Evolutionary conservation across 192 early-diverging fungal genomes (phyloP).

Genomic region (Coemansia sp.): DNA sequence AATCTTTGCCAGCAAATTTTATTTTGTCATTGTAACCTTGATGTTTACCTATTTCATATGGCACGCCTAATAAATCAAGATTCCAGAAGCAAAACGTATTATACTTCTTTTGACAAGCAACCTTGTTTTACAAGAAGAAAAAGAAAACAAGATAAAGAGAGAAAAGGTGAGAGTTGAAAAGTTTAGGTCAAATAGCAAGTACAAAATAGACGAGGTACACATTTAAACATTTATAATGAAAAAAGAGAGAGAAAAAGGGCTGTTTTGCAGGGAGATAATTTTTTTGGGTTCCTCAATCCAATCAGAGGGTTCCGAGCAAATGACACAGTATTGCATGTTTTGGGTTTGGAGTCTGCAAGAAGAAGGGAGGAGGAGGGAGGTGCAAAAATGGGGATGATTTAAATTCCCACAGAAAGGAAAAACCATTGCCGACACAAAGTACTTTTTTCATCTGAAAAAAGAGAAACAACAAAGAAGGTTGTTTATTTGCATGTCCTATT

Average conservation of each 20-base stretch:
- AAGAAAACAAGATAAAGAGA: neutral
- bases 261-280: neutral
- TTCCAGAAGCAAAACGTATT: neutral
- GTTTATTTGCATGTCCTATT: neutral
- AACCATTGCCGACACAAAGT: too few species aligned
- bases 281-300: neutral
- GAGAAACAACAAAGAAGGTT: neutral
- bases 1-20: too few species aligned
- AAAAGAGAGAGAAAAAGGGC: neutral
- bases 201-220: neutral
- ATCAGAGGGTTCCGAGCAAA: neutral
- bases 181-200: neutral
- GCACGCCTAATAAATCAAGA: neutral
- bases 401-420: too few species aligned
- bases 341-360: neutral
- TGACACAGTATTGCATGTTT: neutral
- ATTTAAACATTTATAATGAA: neutral
- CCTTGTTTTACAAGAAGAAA: neutral
- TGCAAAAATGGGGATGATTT: too few species aligned
- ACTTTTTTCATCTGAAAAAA: too few species aligned
- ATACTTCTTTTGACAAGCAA: too few species aligned
- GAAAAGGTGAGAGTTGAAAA: neutral
- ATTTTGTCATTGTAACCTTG: too few species aligned
- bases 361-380: too few species aligned
- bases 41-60: neutral